phyloP scores from a whole-genome alignment of 805 yeast species.

The Yarrowia sp. region DNA sequence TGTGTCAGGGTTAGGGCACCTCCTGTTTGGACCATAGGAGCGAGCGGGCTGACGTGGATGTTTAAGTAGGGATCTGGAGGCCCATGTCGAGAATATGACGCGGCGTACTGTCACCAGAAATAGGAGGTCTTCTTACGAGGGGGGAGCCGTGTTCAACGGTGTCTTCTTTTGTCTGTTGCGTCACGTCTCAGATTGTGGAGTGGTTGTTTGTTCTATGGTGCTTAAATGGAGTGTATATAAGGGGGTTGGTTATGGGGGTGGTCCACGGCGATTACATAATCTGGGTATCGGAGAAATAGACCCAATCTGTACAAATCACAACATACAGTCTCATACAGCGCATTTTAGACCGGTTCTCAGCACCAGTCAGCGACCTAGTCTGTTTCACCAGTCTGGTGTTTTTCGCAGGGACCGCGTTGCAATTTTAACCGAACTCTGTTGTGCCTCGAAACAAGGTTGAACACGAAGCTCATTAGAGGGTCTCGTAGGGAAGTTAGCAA shows the following conservation, averaged over 20 bases:
- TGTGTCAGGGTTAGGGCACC: conserved; percentile 25
- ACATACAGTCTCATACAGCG: too few species aligned
- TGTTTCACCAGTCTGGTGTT: too few species aligned
- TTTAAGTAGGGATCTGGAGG: not conserved
- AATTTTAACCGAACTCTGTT: conserved; percentile 9
- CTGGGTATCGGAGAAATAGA: too few species aligned
- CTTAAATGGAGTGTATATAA: conserved; percentile 15
- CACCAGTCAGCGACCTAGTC: too few species aligned
- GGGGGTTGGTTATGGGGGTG: too few species aligned
- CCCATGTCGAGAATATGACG: not conserved
- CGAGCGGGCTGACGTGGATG: not conserved
- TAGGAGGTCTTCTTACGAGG: not conserved
- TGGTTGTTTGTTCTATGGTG: conserved; percentile 18
- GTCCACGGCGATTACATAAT: not conserved
- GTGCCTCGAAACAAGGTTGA: not conserved
- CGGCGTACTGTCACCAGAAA: not conserved
- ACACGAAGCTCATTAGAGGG: conserved; percentile 1
- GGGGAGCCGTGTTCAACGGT: not conserved
- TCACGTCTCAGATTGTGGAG: conserved; percentile 2
- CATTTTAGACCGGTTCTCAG: too few species aligned
- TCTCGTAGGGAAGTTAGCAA: not conserved
- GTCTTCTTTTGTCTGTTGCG: not conserved
- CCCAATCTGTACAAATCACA: too few species aligned
- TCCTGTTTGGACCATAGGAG: conserved; percentile 3
- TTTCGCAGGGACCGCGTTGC: conserved; percentile 5